Base-by-base conservation (phyloP, 768 basidiomycete species). In the Pleurotus giganteus region DNA sequence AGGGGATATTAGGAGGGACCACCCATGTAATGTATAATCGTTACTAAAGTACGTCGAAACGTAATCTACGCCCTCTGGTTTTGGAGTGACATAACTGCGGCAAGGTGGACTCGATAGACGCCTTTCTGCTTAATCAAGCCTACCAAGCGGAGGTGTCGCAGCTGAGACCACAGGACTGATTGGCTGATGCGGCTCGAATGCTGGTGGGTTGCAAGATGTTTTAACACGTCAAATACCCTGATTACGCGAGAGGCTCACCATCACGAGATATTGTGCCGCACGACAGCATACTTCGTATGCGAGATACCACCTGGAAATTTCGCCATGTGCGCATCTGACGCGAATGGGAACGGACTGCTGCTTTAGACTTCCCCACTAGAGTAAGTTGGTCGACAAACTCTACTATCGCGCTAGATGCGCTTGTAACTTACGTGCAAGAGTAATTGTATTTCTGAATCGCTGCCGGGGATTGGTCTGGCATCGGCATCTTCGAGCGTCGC, bases 251-350 rank as follows among this genome's bases (percentile, higher is more conserved):
- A 13, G 4, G n/a, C 46, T 47, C 15, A 31, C 29, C 27, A 0
- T 29, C 13, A 28, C 8, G 8, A 47, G 31, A 23, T 19, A 47
- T n/a, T 47, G 13, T 7, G 24, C 26, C 7, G 29, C 24, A n/a
- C 2, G 15, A n/a, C 29, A 28, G 2, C 46, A 47, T n/a, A 47
- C 46, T 13, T 13, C 46, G 15, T 47, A 47, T 3, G 46, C 46
- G 17, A 47, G 46, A 17, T 47, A 24, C 46, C 46, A 47, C 46
- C 46, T 27, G 17, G 46, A 29, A 15, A 47, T 47, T 23, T 29
- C n/a, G 13, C 46, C 46, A 19, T 47, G 29, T n/a, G 13, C 28
- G 23, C 46, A 31, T n/a, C 13, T 28, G n/a, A 24, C n/a, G n/a
- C 46, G n/a, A 29, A 47, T 19, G 11, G 46, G 27, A 3, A 19